Conservation (phyloP, 192 early-diverging fungal genomes). For the Chytriomyces sp. region DNA sequence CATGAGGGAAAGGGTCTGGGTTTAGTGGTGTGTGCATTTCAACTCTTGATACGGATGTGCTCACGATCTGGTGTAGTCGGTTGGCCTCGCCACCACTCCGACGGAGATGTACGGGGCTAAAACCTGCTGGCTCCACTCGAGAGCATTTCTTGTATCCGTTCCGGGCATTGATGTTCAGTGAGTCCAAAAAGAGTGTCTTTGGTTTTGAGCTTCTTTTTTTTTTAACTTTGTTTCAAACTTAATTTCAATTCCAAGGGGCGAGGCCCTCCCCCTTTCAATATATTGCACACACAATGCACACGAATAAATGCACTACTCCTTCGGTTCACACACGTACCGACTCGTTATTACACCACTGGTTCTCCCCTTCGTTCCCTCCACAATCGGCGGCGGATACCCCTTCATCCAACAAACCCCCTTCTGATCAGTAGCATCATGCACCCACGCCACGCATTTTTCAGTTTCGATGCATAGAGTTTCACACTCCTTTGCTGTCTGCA, state of each 20-base stretch:
- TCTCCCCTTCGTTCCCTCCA: background rate
- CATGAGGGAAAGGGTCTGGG: background rate
- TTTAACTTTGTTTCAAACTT: too few relatives aligned
- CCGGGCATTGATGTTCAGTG: background rate
- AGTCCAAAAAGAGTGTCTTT: background rate
- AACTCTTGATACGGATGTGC: background rate
- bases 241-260: conserved; percentile 10
- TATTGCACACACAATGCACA: conserved; percentile 1
- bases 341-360: conserved; percentile 2
- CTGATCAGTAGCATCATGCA: background rate
- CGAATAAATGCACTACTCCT: background rate
- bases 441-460: conserved; percentile 8
- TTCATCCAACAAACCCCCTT: conserved; percentile 14
- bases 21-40: background rate
- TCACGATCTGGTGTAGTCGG: conserved; percentile 21
- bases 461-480: background rate
- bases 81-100: conserved; percentile 27
- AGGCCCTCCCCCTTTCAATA: too few relatives aligned
- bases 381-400: background rate
- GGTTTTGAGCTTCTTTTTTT: too few relatives aligned
- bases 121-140: conserved; percentile 17
- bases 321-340: background rate
- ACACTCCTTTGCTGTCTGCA: background rate
- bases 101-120: background rate
- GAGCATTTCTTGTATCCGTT: background rate